These are phyloP conservation scores for Colletotrichum sp. DNA, from an alignment of 2,329 filamentous ascomycete genomes.

Conservation along the genomic window DNA sequence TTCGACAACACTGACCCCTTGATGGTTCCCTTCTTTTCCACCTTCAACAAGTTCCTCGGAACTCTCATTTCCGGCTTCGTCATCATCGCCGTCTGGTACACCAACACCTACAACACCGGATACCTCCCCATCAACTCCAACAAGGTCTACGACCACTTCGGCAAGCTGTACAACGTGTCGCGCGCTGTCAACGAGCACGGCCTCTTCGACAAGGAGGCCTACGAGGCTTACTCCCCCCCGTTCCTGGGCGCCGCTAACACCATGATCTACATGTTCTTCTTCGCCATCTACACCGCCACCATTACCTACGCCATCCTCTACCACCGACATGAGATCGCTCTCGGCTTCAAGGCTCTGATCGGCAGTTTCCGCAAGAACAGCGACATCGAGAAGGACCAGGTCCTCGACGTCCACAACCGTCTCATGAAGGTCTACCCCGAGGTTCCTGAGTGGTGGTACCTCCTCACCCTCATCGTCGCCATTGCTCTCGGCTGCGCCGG, in stretches of 20 bases:
- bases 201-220: slow-evolving; percentile 50
- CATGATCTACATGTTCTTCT: slow-evolving; percentile 61
- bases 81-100: slow-evolving; percentile 62
- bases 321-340: slow-evolving; percentile 55
- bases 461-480: slow-evolving; percentile 44
- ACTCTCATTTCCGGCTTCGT: slow-evolving; percentile 60
- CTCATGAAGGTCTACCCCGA: slow-evolving; percentile 51
- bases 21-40: slow-evolving; percentile 61
- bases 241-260: slow-evolving; percentile 56
- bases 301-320: slow-evolving; percentile 57
- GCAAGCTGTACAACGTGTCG: slow-evolving; percentile 51
- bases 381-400: slow-evolving; percentile 34
- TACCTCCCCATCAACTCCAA: slow-evolving; percentile 61
- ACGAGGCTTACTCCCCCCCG: slow-evolving; percentile 55
- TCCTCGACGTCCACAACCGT: slow-evolving; percentile 52
- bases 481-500: slow-evolving; percentile 51
- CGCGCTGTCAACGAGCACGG: slow-evolving; percentile 44
- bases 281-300: slow-evolving; percentile 57
- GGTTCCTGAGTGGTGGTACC: slow-evolving; percentile 62
- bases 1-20: slow-evolving; percentile 38
- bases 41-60: slow-evolving; percentile 66
- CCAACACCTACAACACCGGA: slow-evolving; percentile 60
- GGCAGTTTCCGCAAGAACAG: slow-evolving; percentile 49
- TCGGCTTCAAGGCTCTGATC: slow-evolving; percentile 53
- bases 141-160: slow-evolving; percentile 55